These are phyloP conservation scores for Galerina sulciceps DNA, from an alignment of 768 basidiomycete species.

Conservation along the genomic window DNA sequence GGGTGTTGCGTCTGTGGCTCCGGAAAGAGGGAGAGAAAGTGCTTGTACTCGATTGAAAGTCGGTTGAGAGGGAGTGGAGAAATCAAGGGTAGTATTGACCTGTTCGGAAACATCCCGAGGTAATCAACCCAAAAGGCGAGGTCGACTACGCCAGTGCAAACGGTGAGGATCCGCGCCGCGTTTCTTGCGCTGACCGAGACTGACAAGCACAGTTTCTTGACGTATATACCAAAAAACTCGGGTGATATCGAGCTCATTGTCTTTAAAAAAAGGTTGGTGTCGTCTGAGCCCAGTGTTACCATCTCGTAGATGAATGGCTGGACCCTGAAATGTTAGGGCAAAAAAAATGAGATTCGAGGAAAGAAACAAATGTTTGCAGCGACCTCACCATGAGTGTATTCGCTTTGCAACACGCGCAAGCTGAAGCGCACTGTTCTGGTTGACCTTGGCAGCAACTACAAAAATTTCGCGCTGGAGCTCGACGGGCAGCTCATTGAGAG, in stretches of 20 bases:
- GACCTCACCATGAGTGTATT: slow-evolving; percentile 36
- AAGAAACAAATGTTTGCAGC: slow-evolving; percentile 4
- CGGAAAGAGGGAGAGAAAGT: slow-evolving; percentile 29
- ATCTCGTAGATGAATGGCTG: slow-evolving; percentile 42
- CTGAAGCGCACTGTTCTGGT: slow-evolving; percentile 28
- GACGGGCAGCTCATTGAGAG: slow-evolving; percentile 36
- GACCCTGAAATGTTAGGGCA: slow-evolving; percentile 32
- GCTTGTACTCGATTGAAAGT: slow-evolving; percentile 38
- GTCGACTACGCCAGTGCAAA: slow-evolving; percentile 40
- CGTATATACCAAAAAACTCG: slow-evolving; percentile 38
- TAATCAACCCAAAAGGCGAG: slow-evolving; percentile 45
- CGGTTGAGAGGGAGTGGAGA: slow-evolving; percentile 31
- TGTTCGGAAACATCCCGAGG: slow-evolving; percentile 20
- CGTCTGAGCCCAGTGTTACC: slow-evolving; percentile 35
- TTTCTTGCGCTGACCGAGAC: slow-evolving; percentile 30
- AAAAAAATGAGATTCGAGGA: slow-evolving; percentile 2
- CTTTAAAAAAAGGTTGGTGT: slow-evolving; percentile 38
- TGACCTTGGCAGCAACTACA: slow-evolving; percentile 30
- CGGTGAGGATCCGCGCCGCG: slow-evolving; percentile 34
- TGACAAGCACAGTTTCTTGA: slow-evolving; percentile 43
- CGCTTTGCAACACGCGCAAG: slow-evolving; percentile 40
- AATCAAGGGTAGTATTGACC: slow-evolving; percentile 27
- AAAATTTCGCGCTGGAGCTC: slow-evolving; percentile 47
- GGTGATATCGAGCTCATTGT: slow-evolving; percentile 35
- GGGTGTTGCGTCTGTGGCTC: slow-evolving; percentile 11